Evolutionary conservation across 116 monocot genomes (phyloP).

Genomic region (Trichopus zeylanicus): DNA sequence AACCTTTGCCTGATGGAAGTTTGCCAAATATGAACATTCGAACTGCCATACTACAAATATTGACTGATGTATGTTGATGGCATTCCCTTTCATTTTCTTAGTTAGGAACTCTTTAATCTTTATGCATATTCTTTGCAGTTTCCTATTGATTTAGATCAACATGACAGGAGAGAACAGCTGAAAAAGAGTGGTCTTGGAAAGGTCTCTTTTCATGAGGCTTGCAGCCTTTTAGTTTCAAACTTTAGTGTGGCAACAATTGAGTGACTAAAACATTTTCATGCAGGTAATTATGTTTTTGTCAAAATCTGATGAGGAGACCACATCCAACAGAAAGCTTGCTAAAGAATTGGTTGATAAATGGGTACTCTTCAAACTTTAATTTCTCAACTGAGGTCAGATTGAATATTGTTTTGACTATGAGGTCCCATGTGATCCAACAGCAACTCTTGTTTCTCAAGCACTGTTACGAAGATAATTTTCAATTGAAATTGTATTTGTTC

Average conservation of each 20-base stretch:
- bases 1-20: slow-evolving; percentile 97
- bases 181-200: slow-evolving; percentile 98
- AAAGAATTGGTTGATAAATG: slow-evolving; percentile 95
- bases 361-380: too few species aligned
- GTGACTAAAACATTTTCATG: background rate
- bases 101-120: too few species aligned
- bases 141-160: slow-evolving; percentile 86
- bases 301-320: slow-evolving; percentile 97
- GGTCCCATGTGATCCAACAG: too few species aligned
- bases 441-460: background rate
- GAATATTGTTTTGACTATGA: background rate
- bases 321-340: slow-evolving; percentile 79
- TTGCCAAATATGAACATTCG: slow-evolving; percentile 95
- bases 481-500: background rate
- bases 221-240: background rate
- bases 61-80: slow-evolving; percentile 54
- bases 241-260: background rate
- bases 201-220: slow-evolving; percentile 26
- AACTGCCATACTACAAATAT: slow-evolving; percentile 73
- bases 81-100: background rate
- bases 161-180: slow-evolving; percentile 82
- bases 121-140: too few species aligned
- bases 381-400: too few species aligned
- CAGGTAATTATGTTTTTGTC: slow-evolving; percentile 99
- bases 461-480: background rate